Evolutionary conservation across 2,329 filamentous ascomycete species (phyloP), one percentile per base, ranked within the genome.

Genomic region (Verticillium tricorpus): DNA sequence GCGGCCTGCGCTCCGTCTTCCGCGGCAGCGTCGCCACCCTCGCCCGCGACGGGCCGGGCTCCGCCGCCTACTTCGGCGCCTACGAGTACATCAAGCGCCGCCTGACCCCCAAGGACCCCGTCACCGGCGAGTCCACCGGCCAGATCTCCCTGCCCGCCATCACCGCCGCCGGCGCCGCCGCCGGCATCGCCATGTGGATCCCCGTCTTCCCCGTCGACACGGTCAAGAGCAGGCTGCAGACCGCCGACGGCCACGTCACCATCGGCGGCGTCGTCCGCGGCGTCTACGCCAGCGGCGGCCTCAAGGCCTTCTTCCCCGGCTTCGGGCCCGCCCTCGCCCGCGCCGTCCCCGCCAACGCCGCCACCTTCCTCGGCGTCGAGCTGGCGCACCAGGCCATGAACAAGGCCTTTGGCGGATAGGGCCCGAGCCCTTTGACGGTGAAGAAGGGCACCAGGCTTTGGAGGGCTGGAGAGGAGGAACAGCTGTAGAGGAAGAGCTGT

Each of bases 131-230:
- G 71, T 85, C 90, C 2, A 85, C 82, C 5, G 93, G 93, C 52
- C 82, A 95, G 69, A 78, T 98, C 62, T 94, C 90, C 70, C 81
- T 99, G 65, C 80, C 86, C 2, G 95, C 95, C 12, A 85, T 99
- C 62, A 92, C 93, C 69, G 85, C 87, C 32, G 95, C 95, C 2
- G 95, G 95, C 69, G 95, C 91, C 65, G 91, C 89, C 4, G 95
- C 95, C 0, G 95, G 95, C 72, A 86, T 99, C 31, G 95, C 95
- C 65, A 99, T 99, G 95, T 99, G 95, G 95, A 95, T 97, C 68
- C 93, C 95, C 60, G 93, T 99, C 52, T 99, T 99, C 85, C 95
- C 95, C 25, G 85, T 99, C 66, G 95, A 99, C 73, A 99, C 95
- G 0, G 89, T 99, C 79, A 99, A 99, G 86, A 93, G 89, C 66